Base-by-base conservation (phyloP, 345 rosid species). In the Melastoma malabathricum region DNA sequence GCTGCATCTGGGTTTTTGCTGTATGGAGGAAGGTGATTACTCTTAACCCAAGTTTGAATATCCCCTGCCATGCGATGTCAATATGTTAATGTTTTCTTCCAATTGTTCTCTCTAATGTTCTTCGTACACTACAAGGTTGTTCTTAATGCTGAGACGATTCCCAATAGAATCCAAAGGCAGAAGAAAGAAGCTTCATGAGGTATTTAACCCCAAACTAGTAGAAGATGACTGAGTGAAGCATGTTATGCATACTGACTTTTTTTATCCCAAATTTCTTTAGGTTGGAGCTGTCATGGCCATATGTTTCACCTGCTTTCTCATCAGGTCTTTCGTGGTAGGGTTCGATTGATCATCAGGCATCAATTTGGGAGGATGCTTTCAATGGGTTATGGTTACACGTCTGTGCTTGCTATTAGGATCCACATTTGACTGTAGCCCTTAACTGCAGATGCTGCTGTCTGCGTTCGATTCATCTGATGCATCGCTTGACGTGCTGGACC, bases 261-360 rank as follows among this genome's bases (percentile, higher is more conserved):
- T 34, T 12, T 2, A 8, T 7, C 12, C 12, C 12, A 9, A 10
- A 17, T 50, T 55, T 31, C 58, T 64, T 68, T 72, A 93, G 99
- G 99, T 93, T 62, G 99, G 99, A 69, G 88, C 85, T 52, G 95
- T 93, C 61, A 93, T 97, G 62, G 97, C 92, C 47, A 85, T 93
- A 60, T 93, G 95, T 59, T 93, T 85, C 75, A 81, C 85, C 34
- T 93, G 97, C 80, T 93, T 88, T 74, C 89, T 93, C 25, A 76
- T 93, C 51, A 79, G 97, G 69, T 88, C 86, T 68, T 68, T 80
- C 58, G 89, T 85, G 94, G 99, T 93, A 72, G 72, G 87, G 56
- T 70, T 34, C 12, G 9, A 34, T 34, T 5, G 41, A 34, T 34
- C 41, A 34, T 9, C 41, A 34, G 41, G 12, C 41, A 34, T 34